Conservation (phyloP, 768 basidiomycete genomes). For the Macrolepiota dolichaula region DNA sequence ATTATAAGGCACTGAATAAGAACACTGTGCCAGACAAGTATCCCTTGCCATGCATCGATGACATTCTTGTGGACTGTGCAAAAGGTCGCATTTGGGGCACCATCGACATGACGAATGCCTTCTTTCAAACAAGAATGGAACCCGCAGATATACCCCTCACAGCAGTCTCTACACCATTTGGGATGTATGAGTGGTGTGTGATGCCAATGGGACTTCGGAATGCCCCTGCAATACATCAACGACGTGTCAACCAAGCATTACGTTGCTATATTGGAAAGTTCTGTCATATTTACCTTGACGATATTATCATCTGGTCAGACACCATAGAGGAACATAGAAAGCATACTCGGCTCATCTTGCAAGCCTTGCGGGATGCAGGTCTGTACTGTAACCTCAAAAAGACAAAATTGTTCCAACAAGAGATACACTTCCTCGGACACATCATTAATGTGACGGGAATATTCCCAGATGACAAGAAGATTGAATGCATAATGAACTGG, state of each 20-base stretch:
- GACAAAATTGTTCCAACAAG: conserved; percentile 16
- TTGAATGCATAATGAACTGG: conserved; percentile 24
- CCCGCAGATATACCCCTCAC: conserved; percentile 24
- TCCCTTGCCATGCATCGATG: conserved; percentile 25
- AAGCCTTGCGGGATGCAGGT: conserved; percentile 5
- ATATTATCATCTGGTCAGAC: conserved; percentile 23
- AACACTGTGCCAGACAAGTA: conserved; percentile 25
- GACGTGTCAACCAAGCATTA: conserved; percentile 21
- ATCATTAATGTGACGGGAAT: conserved; percentile 32
- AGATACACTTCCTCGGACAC: conserved; percentile 30
- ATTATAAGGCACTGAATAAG: conserved; percentile 24
- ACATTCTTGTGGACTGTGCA: conserved; percentile 31
- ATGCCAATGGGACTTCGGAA: conserved; percentile 31
- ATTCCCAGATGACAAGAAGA: conserved; percentile 20
- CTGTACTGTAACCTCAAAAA: conserved; percentile 17
- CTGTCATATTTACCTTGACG: conserved; percentile 24
- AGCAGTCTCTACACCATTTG: conserved; percentile 33
- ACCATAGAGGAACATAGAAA: conserved; percentile 15
- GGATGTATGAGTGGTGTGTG: conserved; percentile 38
- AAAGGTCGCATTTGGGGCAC: conserved; percentile 29
- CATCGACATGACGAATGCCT: conserved; percentile 21
- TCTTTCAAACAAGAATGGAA: conserved; percentile 23
- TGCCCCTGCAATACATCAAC: conserved; percentile 27
- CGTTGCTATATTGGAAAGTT: conserved; percentile 17
- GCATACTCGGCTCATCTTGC: conserved; percentile 7